Percentiles rank a stretch among this genome's conserved stretches.
Evolutionary conservation across 2,329 filamentous ascomycete species (phyloP).

Genomic region (Zymoseptoria crescenta): DNA sequence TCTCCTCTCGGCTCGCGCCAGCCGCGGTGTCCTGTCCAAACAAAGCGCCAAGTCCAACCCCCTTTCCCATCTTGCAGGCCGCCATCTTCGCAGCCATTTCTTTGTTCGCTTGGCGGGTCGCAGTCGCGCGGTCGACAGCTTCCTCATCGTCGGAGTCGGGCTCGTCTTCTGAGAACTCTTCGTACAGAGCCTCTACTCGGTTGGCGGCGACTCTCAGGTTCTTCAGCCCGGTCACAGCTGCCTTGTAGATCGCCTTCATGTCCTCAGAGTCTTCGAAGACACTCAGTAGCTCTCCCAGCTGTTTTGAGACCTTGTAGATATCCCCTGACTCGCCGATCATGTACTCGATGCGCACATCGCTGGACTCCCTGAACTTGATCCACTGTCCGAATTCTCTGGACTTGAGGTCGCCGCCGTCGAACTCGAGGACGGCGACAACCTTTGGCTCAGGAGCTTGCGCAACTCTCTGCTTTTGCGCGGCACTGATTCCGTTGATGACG

Average conservation of each 20-base stretch:
- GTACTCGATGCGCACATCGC: not conserved
- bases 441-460: not conserved
- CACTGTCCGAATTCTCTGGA: not conserved
- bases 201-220: not conserved
- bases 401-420: not conserved
- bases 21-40: not conserved
- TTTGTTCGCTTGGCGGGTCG: not conserved
- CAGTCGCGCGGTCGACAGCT: not conserved
- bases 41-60: not conserved
- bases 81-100: not conserved
- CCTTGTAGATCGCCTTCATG: not conserved
- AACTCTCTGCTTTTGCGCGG: not conserved
- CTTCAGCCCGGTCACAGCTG: not conserved
- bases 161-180: not conserved
- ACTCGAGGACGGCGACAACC: not conserved
- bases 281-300: no score
- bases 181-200: not conserved
- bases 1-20: no score
- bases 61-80: not conserved
- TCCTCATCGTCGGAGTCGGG: not conserved
- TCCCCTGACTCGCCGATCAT: not conserved
- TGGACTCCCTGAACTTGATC: not conserved
- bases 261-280: no score
- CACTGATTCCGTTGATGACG: not conserved
- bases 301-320: not conserved